These are phyloP conservation scores for Ampelocalamus luodianensis DNA, from an alignment of 176 grass and related monocot genomes.

Conservation along the genomic window DNA sequence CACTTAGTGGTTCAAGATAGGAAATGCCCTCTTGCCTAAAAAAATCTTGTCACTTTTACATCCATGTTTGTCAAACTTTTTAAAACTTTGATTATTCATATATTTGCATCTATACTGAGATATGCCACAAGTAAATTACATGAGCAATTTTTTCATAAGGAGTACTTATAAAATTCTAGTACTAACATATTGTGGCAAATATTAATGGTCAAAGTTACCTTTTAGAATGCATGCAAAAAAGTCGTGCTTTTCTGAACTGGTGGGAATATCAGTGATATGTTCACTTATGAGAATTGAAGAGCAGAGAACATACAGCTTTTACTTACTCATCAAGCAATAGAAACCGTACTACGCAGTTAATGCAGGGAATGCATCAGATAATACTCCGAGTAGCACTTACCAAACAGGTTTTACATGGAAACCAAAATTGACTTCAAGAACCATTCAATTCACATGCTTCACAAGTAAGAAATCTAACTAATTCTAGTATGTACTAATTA, in stretches of 20 bases:
- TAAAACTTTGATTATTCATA: background rate
- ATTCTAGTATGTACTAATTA: background rate
- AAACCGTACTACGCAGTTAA: background rate
- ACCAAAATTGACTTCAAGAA: background rate
- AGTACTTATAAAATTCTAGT: background rate
- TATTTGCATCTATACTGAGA: background rate
- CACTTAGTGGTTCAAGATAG: background rate
- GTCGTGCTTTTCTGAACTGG: background rate
- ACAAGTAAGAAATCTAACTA: background rate
- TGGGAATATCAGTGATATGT: background rate
- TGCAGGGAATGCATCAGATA: background rate
- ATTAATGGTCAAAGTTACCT: background rate
- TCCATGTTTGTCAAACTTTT: background rate
- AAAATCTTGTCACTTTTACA: background rate
- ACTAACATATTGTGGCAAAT: background rate
- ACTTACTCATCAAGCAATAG: background rate
- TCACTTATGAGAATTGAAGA: background rate
- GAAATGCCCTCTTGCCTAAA: background rate
- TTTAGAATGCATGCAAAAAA: background rate
- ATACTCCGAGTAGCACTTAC: background rate
- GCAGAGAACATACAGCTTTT: background rate
- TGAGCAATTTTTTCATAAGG: background rate
- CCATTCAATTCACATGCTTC: constrained; percentile 17
- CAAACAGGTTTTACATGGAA: constrained; percentile 5
- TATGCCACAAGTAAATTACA: background rate